Conservation (phyloP, 169 alveolate species). For the Eimeria maxima region DNA sequence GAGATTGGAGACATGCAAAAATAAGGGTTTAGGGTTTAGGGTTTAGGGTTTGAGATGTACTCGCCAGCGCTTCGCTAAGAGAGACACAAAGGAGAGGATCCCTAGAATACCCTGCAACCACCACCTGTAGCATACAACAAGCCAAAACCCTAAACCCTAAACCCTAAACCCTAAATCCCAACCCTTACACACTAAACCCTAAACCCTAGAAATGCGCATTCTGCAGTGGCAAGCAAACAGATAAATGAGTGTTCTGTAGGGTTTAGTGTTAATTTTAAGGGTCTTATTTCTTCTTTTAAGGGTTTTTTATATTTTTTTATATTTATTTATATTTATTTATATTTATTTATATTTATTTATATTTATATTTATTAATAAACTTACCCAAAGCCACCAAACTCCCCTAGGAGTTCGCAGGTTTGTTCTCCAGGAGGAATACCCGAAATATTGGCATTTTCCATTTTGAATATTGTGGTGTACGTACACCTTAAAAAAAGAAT, state of each 20-base stretch:
- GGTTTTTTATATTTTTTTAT: no score
- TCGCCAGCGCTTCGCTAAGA: constrained; percentile 58
- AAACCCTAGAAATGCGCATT: background rate
- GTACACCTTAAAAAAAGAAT: background rate
- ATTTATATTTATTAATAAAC: background rate
- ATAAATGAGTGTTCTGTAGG: no score
- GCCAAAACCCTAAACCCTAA: background rate
- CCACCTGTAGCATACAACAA: constrained; percentile 47
- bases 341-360: no score
- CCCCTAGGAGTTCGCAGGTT: constrained; percentile 23
- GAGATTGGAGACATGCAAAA: background rate
- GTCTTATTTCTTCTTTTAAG: no score
- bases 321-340: no score
- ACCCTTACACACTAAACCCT: no score
- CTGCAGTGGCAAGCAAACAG: background rate
- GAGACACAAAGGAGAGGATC: constrained; percentile 55
- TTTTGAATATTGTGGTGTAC: background rate
- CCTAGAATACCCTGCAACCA: constrained; percentile 79
- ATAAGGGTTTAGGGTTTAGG: background rate
- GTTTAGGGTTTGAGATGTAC: background rate
- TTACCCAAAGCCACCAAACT: constrained; percentile 24
- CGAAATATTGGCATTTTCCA: background rate
- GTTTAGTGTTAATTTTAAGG: no score
- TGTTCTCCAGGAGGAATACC: background rate
- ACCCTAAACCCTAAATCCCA: background rate